These are phyloP conservation scores for Candida albicans DNA, from an alignment of 1,139 yeast species.

Conservation along the genomic window DNA sequence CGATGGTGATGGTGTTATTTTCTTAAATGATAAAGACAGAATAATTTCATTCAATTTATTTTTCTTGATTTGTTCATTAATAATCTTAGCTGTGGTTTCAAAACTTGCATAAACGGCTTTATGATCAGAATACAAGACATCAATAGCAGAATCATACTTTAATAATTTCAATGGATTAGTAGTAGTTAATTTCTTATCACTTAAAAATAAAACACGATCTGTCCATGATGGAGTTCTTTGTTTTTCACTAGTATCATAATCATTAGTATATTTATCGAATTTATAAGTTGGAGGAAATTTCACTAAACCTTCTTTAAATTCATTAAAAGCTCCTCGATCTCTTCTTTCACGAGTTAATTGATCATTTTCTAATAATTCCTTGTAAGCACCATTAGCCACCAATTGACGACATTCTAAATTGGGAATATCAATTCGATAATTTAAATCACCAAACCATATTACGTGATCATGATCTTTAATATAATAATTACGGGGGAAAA, in stretches of 20 bases:
- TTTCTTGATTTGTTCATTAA: conserved; percentile 45
- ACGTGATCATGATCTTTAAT: conserved; percentile 83
- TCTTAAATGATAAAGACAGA: neutral
- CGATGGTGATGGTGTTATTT: neutral
- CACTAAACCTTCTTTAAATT: conserved; percentile 77
- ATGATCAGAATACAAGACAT: conserved; percentile 77
- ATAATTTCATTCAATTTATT: neutral
- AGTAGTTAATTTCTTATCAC: conserved; percentile 31
- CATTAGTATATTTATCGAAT: conserved; percentile 82
- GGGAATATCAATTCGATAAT: conserved; percentile 74
- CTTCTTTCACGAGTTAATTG: conserved; percentile 83
- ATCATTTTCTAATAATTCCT: conserved; percentile 66
- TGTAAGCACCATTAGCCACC: conserved; percentile 46
- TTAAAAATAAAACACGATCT: conserved; percentile 69
- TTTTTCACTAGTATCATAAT: conserved; percentile 88
- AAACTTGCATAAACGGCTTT: conserved; percentile 86
- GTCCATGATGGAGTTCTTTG: conserved; percentile 97
- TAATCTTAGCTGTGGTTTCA: conserved; percentile 58
- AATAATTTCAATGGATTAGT: conserved; percentile 55
- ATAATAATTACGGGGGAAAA: conserved; percentile 69
- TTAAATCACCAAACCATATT: conserved; percentile 95
- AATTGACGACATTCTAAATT: conserved; percentile 72
- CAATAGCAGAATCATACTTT: conserved; percentile 58
- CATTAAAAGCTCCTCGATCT: conserved; percentile 66
- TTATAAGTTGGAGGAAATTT: conserved; percentile 89